Percentiles rank a stretch among this genome's conserved stretches.
Evolutionary conservation across 2,329 filamentous ascomycete genomes (phyloP).

Genomic region (Curvularia sp.): DNA sequence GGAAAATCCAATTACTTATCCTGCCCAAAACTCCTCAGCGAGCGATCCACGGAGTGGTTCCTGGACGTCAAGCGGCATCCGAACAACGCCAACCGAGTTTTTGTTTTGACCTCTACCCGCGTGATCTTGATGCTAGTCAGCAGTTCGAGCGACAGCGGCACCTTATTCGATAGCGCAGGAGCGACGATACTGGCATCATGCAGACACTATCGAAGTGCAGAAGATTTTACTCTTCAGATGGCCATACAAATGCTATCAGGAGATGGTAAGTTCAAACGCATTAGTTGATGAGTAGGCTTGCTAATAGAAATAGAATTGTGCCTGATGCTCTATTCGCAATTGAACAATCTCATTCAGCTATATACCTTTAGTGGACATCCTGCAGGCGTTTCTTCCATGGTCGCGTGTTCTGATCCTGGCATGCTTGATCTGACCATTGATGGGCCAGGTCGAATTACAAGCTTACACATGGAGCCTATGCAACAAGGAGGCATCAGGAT

Average conservation of each 20-base stretch:
- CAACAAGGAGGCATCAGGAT: conserved; percentile 29
- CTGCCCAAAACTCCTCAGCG: conserved; percentile 35
- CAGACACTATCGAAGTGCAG: conserved; percentile 62
- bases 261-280: conserved; percentile 35
- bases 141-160: conserved; percentile 35
- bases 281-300: not conserved
- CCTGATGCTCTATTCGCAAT: conserved; percentile 44
- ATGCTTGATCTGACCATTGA: conserved; percentile 26
- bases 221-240: conserved; percentile 60
- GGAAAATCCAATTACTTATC: conserved; percentile 28
- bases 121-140: conserved; percentile 60
- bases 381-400: conserved; percentile 11
- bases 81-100: conserved; percentile 58
- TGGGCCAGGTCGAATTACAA: conserved; percentile 17
- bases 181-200: conserved; percentile 56
- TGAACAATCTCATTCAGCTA: conserved; percentile 42
- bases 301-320: conserved; percentile 36
- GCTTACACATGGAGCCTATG: conserved; percentile 32
- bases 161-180: conserved; percentile 32
- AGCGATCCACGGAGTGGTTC: conserved; percentile 57
- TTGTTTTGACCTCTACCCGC: conserved; percentile 65
- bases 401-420: conserved; percentile 40
- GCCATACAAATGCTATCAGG: conserved; percentile 36
- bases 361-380: conserved; percentile 35
- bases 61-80: conserved; percentile 64